Evolutionary conservation across 164 flowering plant species (phyloP).

Genomic region (Tetrastigma voinierianum): DNA sequence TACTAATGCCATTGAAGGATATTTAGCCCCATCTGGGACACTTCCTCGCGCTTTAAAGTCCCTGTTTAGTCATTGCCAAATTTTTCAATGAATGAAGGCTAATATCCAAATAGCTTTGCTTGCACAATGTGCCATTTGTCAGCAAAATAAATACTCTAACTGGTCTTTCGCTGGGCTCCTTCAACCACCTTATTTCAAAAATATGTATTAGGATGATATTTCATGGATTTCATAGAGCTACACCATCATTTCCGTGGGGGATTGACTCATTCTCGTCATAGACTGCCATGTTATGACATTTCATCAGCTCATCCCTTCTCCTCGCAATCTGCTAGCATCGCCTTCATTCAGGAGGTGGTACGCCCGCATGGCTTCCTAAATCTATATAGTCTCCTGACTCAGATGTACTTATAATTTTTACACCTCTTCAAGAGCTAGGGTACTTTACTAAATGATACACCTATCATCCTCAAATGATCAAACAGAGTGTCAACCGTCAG

Average conservation of each 20-base stretch:
- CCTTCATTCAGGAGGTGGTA: neutral
- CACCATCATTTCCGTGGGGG: constrained; percentile 4
- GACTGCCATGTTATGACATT: constrained; percentile 8
- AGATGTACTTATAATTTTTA: neutral
- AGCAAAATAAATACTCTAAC: too few relatives aligned
- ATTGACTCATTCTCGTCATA: constrained; percentile 1
- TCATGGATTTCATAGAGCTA: constrained; percentile 2
- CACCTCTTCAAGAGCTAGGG: too few relatives aligned
- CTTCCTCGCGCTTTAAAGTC: neutral
- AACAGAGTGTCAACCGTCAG: too few relatives aligned
- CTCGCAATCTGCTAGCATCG: neutral
- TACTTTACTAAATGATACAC: neutral
- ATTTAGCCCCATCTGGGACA: constrained; percentile 5
- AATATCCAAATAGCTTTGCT: too few relatives aligned
- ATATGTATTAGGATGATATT: constrained; percentile 7
- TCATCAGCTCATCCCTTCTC: neutral
- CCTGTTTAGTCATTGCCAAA: neutral
- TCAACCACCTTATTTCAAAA: constrained; percentile 1
- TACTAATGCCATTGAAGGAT: too few relatives aligned
- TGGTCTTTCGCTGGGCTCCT: constrained; percentile 3
- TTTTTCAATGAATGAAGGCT: neutral
- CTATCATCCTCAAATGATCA: neutral
- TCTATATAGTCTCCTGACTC: neutral
- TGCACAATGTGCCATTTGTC: too few relatives aligned
- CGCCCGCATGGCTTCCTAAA: constrained; percentile 4